These are phyloP conservation scores for Neopestalotiopsis sp. DNA, from an alignment of 2,329 filamentous ascomycete species.

Conservation along the genomic window DNA sequence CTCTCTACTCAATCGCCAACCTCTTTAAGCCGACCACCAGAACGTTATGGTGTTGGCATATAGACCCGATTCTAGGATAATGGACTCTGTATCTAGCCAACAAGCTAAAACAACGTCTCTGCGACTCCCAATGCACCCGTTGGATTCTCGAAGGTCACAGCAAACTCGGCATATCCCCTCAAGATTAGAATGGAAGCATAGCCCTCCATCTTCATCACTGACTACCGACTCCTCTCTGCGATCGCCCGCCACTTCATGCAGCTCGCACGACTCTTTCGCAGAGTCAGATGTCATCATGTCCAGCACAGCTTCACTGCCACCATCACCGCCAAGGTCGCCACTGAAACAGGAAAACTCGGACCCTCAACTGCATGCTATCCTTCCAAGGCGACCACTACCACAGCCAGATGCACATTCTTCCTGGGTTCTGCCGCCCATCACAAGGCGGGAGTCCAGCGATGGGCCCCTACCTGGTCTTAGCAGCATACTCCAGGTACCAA, in stretches of 20 bases:
- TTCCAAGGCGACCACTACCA: background rate
- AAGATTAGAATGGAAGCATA: constrained; percentile 11
- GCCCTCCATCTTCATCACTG: background rate
- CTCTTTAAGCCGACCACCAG: background rate
- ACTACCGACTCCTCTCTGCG: constrained; percentile 18
- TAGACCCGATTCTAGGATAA: constrained; percentile 18
- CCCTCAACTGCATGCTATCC: background rate
- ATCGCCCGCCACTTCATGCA: constrained; percentile 25
- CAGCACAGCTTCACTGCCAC: constrained; percentile 25
- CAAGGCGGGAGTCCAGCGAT: background rate
- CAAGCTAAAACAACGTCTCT: background rate
- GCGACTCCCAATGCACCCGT: constrained; percentile 3
- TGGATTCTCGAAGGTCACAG: background rate
- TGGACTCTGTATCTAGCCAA: background rate
- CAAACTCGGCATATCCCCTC: background rate
- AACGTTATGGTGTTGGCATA: constrained; percentile 15
- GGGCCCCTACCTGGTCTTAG: constrained; percentile 3
- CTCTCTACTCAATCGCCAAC: background rate
- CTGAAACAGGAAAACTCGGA: constrained; percentile 21
- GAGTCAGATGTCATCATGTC: constrained; percentile 23
- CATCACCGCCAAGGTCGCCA: constrained; percentile 25
- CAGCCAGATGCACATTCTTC: background rate
- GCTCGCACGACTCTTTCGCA: constrained; percentile 23
- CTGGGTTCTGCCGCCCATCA: background rate
- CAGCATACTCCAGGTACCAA: constrained; percentile 9